Evolutionary conservation across 73 alveolate genomes (phyloP), one percentile per base, ranked within the genome.

Genomic region (Diophrys sp.): DNA sequence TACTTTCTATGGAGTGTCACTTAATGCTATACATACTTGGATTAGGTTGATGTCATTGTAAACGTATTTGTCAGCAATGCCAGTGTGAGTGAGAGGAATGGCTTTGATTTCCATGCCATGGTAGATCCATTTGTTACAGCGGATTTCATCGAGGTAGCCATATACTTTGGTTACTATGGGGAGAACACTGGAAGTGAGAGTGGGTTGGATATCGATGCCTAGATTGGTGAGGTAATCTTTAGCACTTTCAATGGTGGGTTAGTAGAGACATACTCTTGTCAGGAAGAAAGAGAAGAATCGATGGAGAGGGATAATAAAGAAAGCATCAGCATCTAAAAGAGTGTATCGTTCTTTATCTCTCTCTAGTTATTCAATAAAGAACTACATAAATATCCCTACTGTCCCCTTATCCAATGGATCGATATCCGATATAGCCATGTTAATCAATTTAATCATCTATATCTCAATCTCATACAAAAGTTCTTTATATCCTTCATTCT

Each of bases 271-370:
- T n/a, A n/a, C n/a, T n/a, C n/a, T n/a, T n/a, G n/a, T n/a, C 67
- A 86, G 31, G 71, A 67, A 86, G 56, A 57, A 73, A n/a, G 89
- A 33, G 32, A 87, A 87, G 14, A 44, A 33, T 44, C 87, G 56
- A 26, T 80, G 89, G 8, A 87, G 57, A 0, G 94, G 90, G 1
- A 33, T 29, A 24, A 33, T n/a, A 31, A 23, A 71, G 26, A n/a
- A 30, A 34, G 1, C 30, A 24, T 71, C 79, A 5, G 33, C 31
- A 23, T 68, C 79, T 32, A 32, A 66, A 2, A 33, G n/a, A 33
- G n/a, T 32, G 33, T 71, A 71, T 32, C 79, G 70, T 2, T 71
- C 79, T 1, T 29, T 1, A 14, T n/a, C n/a, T n/a, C n/a, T n/a
- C n/a, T n/a, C n/a, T n/a, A n/a, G n/a, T n/a, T n/a, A n/a, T n/a